Base-by-base conservation (phyloP, 1,284 basidiomycete genomes). In the Neotropicomus parvogracilis region DNA sequence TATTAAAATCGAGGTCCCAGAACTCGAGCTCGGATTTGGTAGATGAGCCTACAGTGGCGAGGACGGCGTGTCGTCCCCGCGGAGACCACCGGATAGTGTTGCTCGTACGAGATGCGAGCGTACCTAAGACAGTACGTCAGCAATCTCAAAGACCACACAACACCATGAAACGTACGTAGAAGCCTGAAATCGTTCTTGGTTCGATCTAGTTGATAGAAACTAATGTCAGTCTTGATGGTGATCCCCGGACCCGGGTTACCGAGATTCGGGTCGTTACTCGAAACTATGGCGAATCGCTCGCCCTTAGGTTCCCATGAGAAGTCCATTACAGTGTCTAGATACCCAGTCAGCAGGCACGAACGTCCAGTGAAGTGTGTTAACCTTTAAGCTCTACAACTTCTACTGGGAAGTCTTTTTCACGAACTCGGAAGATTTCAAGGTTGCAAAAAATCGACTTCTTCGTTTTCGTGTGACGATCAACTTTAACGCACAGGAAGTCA, bases 371-470 rank as follows among this genome's bases (percentile, higher is more conserved):
- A 54, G 36, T 40, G 27, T 42, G 9, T 6, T 31, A 49, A 88
- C 90, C 92, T 79, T 98, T 99, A 55, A 97, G 79, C 70, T 97
- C 95, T 51, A 99, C 86, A 40, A 98, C 95, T 69, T 99, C 95
- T 39, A 99, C 95, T 2, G 97, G 97, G 70, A 85, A 94, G 69
- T 98, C 92, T 71, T 98, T 99, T 72, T 99, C 97, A 50, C 97
- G 85, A 52, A 98, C 84, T 50, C 95, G 84, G 80, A 99, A 99
- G 55, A 99, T 88, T 72, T 99, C 97, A 54, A 99, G 78, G 71
- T 99, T 99, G 73, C 95, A 97, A 76, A 95, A 99, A 47, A 92
- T 94, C 11, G 94, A 95, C 75, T 99, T 99, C 74, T 98, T 98
- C 17, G 94, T 97, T 77, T 99, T 99, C 38, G 95, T 98, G 69